Percentiles rank a stretch among this genome's conserved stretches.
These are phyloP conservation scores for Tetrapyrgos nigripes DNA, from an alignment of 1,284 basidiomycete genomes.

Conservation along the genomic window DNA sequence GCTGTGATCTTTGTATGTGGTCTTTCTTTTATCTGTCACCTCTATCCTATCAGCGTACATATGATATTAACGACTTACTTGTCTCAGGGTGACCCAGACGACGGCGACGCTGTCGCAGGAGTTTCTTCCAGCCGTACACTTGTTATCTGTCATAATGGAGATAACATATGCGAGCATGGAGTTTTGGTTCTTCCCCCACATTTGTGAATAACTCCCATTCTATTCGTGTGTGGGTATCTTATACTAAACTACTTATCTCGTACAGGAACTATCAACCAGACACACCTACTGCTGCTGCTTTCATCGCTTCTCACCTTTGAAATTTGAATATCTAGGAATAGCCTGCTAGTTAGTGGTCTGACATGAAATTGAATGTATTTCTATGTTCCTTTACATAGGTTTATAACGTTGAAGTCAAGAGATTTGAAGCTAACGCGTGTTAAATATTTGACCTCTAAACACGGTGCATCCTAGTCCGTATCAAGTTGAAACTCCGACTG, in stretches of 20 bases:
- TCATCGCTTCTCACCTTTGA: conserved; percentile 10
- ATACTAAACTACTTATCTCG: too few relatives aligned
- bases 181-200: conserved; percentile 1
- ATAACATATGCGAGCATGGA: conserved; percentile 1
- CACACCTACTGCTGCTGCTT: conserved; percentile 9
- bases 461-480: too few relatives aligned
- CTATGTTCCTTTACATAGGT: too few relatives aligned
- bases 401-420: too few relatives aligned
- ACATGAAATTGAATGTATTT: too few relatives aligned
- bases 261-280: conserved; percentile 13
- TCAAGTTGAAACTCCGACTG: too few relatives aligned
- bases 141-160: neutral
- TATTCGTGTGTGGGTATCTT: too few relatives aligned
- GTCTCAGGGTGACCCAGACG: neutral
- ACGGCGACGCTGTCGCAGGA: neutral
- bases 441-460: too few relatives aligned
- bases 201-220: neutral
- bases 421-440: too few relatives aligned
- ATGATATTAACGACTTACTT: neutral
- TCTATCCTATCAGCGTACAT: neutral
- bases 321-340: too few relatives aligned
- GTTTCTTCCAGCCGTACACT: neutral
- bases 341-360: too few relatives aligned
- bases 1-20: conserved; percentile 1
- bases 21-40: neutral